phyloP scores from a whole-genome alignment of 2,329 filamentous ascomycete species.

The Fusarium gaditjirri region DNA sequence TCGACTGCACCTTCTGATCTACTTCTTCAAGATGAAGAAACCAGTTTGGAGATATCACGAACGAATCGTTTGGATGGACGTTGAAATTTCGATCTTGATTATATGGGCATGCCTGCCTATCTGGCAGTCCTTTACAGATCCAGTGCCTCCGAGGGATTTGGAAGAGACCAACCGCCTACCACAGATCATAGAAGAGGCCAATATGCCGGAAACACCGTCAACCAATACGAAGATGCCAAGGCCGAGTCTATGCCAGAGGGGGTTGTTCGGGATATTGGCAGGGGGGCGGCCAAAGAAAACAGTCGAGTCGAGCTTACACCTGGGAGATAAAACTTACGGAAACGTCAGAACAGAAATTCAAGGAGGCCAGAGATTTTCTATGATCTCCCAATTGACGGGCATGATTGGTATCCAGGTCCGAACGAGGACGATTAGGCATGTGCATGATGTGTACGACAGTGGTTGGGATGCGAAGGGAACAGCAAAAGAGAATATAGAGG shows the following conservation, averaged over 20 bases:
- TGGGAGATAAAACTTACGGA: conserved; percentile 47
- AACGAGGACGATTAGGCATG: conserved; percentile 34
- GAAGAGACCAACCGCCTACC: conserved; percentile 32
- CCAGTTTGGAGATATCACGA: conserved; percentile 56
- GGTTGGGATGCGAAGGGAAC: conserved; percentile 19
- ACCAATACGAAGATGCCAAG: conserved; percentile 2
- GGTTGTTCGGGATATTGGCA: background rate
- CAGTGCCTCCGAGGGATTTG: background rate
- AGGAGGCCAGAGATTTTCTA: conserved; percentile 39
- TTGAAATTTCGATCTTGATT: conserved; percentile 56
- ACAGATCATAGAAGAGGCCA: conserved; percentile 1
- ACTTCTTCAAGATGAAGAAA: conserved; percentile 48
- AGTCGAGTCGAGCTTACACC: conserved; percentile 37
- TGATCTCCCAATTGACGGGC: conserved; percentile 38
- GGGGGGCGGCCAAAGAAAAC: conserved; percentile 40
- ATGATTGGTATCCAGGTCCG: conserved; percentile 39
- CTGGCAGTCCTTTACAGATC: conserved; percentile 37
- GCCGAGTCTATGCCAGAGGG: background rate
- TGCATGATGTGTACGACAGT: conserved; percentile 22
- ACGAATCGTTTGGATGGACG: conserved; percentile 55
- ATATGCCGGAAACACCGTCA: background rate
- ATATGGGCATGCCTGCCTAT: conserved; percentile 56
- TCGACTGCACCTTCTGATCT: conserved; percentile 48
- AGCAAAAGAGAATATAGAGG: conserved; percentile 3
- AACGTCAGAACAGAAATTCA: conserved; percentile 49